Evolutionary conservation across 2,329 filamentous ascomycete species (phyloP), one percentile per base, ranked within the genome.

Genomic region (Pseudogymnoascus sp.): DNA sequence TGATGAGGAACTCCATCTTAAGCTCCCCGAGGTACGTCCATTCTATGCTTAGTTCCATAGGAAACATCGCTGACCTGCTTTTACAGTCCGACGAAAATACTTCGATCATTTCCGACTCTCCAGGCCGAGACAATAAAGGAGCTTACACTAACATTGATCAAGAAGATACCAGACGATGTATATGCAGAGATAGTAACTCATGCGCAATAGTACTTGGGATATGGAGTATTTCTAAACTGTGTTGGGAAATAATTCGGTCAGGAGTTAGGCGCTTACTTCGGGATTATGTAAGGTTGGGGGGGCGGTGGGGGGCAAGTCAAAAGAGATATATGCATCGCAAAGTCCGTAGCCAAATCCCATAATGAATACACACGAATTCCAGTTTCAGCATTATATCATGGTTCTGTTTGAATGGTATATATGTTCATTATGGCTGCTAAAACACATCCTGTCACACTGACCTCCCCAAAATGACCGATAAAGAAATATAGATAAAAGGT

Each of bases 181-280:
- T 99, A 97, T 73, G 87, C 89, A 61, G 91, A 96, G 74, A 91
- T 99, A 71, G 87, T 97, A 61, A 82, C 83, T 42, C 95, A 99
- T 75, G 93, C 93, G 6, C 89, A 88, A 71, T 93, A 76, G 28
- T 33, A 57, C 50, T 57, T 33, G 28, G 28, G 28, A 57, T 57
- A 57, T 35, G 17, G n/a, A 33, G 17, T 28, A 19, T 57, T 57
- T 9, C 10, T 33, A 10, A 21, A 35, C 28, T 19, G 35, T 57
- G 10, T 57, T 33, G 17, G 47, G n/a, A 57, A 28, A 57, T 19
- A 13, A 57, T 19, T 57, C 50, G 28, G 50, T 19, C 50, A 57
- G 50, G 50, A 33, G 50, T 57, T 15, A 19, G 50, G 50, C 50
- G 50, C 17, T 15, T 57, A 13, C n/a, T 33, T 57, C 21, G 28